These are phyloP conservation scores for Pseudohyphozyma bogoriensis DNA, from an alignment of 768 basidiomycete genomes.

Conservation along the genomic window DNA sequence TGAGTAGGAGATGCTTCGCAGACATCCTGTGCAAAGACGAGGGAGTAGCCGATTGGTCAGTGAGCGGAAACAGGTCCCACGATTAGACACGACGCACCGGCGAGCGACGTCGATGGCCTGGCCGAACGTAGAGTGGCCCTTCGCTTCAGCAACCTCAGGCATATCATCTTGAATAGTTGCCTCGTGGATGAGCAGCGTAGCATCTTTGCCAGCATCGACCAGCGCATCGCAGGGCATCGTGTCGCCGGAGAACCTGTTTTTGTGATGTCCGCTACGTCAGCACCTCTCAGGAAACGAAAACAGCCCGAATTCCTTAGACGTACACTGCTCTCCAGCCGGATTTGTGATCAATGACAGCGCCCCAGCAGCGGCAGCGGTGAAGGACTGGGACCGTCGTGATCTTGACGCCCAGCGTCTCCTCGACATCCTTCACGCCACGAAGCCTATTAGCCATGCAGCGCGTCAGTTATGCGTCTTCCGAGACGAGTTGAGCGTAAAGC, in stretches of 20 bases:
- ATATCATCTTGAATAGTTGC: constrained; percentile 85
- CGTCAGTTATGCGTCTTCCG: background rate
- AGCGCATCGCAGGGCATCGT: constrained; percentile 66
- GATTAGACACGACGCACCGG: constrained; percentile 44
- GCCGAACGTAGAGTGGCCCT: constrained; percentile 81
- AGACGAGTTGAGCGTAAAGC: background rate
- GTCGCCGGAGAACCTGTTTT: constrained; percentile 75
- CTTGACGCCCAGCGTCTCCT: constrained; percentile 45
- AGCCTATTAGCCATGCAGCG: background rate
- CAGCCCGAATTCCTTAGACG: no score
- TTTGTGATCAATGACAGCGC: constrained; percentile 54
- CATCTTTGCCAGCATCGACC: constrained; percentile 52
- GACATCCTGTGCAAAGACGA: constrained; percentile 53
- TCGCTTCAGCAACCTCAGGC: constrained; percentile 45
- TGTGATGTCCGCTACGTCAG: background rate
- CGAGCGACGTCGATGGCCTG: constrained; percentile 72
- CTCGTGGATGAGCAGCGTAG: constrained; percentile 85
- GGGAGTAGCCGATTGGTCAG: background rate
- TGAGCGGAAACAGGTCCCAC: background rate
- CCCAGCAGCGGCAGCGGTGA: constrained; percentile 66
- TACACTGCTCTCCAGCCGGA: constrained; percentile 73
- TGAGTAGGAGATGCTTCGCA: constrained; percentile 74
- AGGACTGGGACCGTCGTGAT: constrained; percentile 61
- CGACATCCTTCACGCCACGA: constrained; percentile 2
- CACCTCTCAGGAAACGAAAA: no score